Conservation (phyloP, 306 rosid species). For the Fagus sylvatica region DNA sequence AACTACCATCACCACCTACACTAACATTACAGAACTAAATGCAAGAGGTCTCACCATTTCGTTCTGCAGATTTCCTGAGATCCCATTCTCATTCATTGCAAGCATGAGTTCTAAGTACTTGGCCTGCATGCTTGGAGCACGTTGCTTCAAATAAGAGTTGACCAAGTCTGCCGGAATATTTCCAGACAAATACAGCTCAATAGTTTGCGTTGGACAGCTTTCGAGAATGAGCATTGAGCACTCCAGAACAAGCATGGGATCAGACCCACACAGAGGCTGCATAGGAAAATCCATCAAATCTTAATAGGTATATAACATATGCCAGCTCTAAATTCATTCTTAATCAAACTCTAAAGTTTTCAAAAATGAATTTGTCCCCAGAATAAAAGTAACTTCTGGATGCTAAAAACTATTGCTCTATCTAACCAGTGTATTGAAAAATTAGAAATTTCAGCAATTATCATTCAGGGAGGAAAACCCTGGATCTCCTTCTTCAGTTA, state of each 20-base stretch:
- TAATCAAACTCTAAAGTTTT: not conserved
- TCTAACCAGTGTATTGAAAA: not conserved
- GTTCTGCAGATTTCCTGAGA: constrained; percentile 92
- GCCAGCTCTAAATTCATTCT: not conserved
- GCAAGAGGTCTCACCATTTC: constrained; percentile 73
- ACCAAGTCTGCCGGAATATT: constrained; percentile 97
- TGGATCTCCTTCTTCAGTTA: constrained; percentile 1
- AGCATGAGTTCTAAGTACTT: constrained; percentile 95
- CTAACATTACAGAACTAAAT: constrained; percentile 20
- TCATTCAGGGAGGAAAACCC: not conserved
- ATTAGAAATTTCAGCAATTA: not conserved
- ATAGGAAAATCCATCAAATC: constrained; percentile 40
- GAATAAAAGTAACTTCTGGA: not conserved
- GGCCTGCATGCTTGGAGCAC: constrained; percentile 94
- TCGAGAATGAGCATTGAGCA: constrained; percentile 95
- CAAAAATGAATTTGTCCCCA: not conserved
- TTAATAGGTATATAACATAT: not conserved
- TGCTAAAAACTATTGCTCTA: not conserved
- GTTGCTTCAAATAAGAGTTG: constrained; percentile 95
- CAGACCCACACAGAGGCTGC: constrained; percentile 91
- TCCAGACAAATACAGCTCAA: constrained; percentile 91
- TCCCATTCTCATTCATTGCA: constrained; percentile 90
- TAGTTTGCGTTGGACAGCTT: constrained; percentile 93
- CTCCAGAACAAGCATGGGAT: constrained; percentile 94
- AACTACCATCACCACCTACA: not conserved